phyloP scores from a whole-genome alignment of 345 rosid species.

The Garcia nutans region DNA sequence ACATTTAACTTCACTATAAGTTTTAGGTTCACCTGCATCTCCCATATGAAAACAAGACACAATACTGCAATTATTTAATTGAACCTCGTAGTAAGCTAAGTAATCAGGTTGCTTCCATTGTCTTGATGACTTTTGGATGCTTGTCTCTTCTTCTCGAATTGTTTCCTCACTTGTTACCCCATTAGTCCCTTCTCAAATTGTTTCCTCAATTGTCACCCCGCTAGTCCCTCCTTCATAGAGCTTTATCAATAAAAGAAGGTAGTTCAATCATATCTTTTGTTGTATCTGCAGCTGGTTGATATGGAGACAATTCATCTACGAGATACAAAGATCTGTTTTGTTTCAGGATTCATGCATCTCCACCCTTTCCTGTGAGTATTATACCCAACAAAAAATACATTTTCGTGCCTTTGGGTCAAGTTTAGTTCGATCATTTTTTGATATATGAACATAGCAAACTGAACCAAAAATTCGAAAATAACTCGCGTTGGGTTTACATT shows the following conservation, averaged over 20 bases:
- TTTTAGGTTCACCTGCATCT: not conserved
- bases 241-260: too few relatives aligned
- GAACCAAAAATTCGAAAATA: not conserved
- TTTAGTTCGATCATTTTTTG: not conserved
- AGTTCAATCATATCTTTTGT: not conserved
- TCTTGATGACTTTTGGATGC: not conserved
- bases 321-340: not conserved
- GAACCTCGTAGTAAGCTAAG: slow-evolving; percentile 3
- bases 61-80: not conserved
- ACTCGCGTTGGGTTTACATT: not conserved
- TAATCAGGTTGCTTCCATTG: not conserved
- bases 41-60: not conserved
- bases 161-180: too few relatives aligned
- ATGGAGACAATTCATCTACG: too few relatives aligned
- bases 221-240: too few relatives aligned
- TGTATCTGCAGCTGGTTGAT: not conserved
- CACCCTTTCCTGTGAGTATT: not conserved
- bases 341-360: not conserved
- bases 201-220: too few relatives aligned
- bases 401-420: not conserved
- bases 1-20: too few relatives aligned
- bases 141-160: too few relatives aligned
- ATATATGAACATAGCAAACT: not conserved
- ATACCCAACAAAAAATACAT: not conserved
- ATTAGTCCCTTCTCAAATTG: not conserved